These are phyloP conservation scores for Fragilariopsis cylindrus DNA, from an alignment of 108 stramenopile genomes.

Conservation along the genomic window DNA sequence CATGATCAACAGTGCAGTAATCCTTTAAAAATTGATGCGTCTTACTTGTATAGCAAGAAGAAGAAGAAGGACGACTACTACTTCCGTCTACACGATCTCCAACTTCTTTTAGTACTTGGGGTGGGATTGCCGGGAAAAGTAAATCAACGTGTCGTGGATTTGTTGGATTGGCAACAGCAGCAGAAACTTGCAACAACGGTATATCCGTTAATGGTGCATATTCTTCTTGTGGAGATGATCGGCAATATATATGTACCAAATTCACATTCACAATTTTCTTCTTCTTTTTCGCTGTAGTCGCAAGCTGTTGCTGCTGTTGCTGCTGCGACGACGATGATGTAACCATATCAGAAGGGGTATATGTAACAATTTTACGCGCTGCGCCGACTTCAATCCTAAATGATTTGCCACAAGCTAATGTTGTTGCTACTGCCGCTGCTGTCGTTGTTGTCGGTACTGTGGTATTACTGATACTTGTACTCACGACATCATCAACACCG, in stretches of 20 bases:
- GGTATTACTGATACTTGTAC: constrained; percentile 1
- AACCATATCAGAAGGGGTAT: background rate
- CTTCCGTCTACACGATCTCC: background rate
- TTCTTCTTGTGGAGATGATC: background rate
- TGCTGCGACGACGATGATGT: background rate
- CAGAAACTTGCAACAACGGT: constrained; percentile 32
- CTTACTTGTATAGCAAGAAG: background rate
- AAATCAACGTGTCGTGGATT: constrained; percentile 32
- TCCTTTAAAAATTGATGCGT: constrained; percentile 7
- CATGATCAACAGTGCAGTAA: constrained; percentile 9
- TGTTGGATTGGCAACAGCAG: constrained; percentile 5
- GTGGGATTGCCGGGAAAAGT: constrained; percentile 9
- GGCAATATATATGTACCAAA: constrained; percentile 2
- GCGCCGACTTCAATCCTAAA: constrained; percentile 30
- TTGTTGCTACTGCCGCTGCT: background rate
- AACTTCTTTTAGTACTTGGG: background rate
- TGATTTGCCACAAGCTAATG: background rate
- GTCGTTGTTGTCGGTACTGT: background rate
- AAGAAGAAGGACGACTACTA: too few relatives aligned
- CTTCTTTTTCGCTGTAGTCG: background rate
- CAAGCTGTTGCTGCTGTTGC: background rate
- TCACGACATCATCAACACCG: constrained; percentile 19
- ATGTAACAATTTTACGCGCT: background rate
- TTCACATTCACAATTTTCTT: background rate
- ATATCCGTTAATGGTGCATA: background rate